Evolutionary conservation across 352 stramenopile genomes (phyloP), one percentile per base, ranked within the genome.

Genomic region (Pythium biforme): DNA sequence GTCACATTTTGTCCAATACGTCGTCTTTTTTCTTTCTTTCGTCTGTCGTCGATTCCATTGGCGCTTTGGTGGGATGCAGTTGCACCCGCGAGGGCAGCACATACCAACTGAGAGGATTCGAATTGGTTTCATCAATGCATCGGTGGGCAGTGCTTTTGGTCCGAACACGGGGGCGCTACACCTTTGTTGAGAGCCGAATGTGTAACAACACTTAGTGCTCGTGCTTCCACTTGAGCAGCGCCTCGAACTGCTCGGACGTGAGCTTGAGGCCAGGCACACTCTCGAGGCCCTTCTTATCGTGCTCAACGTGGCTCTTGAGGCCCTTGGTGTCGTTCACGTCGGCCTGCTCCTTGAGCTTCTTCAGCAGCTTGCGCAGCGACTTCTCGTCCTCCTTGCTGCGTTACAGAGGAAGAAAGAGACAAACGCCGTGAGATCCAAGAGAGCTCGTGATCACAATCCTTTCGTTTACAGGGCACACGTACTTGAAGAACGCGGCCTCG

Each of bases 181-280:
- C n/a, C n/a, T n/a, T n/a, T n/a, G n/a, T n/a, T n/a, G n/a, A n/a
- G n/a, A n/a, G n/a, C n/a, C n/a, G n/a, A n/a, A n/a, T n/a, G n/a
- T n/a, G n/a, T n/a, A n/a, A n/a, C n/a, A n/a, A n/a, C n/a, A 34
- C 53, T 75, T 93, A 93, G 66, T 90, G 81, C 66, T 92, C 72
- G 80, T 94, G 85, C 80, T 95, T 95, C 86, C 86, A 95, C 79
- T 95, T 92, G 73, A 95, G 82, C 55, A 95, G 78, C 55, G 81
- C 83, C 25, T 83, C 73, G 50, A 90, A 65, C 73, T 92, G 82
- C 62, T 89, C 82, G n/a, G 79, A 53, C 49, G 66, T 77, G 62
- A 92, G 66, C 37, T 89, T 61, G 46, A 92, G 70, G 48, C 84
- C 86, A 14, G 55, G 23, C 53, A 95, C 87, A 49, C 77, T 67